A percentile compares a stretch with the other conserved stretches of the same genome.
Conservation (phyloP, 495 filamentous ascomycete species). For the Penicillium cinerascens region DNA sequence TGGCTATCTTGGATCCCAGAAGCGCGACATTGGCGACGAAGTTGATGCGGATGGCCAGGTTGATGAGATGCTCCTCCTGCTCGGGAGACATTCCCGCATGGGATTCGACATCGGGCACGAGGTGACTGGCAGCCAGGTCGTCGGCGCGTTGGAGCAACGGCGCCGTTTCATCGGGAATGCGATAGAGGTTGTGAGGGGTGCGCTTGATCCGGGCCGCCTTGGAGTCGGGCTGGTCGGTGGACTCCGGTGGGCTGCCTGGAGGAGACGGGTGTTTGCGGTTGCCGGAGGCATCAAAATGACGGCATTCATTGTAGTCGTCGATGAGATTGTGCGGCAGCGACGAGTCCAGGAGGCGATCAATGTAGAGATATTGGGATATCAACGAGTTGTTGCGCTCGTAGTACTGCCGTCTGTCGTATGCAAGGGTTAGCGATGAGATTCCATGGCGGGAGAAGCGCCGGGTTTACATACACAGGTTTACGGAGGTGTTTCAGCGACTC, state of each 20-base stretch:
- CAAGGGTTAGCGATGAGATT: neutral
- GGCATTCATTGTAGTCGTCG: conserved; percentile 63
- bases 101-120: conserved; percentile 35
- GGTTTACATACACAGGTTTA: conserved; percentile 29
- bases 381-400: conserved; percentile 81
- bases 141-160: conserved; percentile 44
- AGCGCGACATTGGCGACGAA: conserved; percentile 78
- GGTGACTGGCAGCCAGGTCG: conserved; percentile 26
- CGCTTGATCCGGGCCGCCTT: conserved; percentile 57
- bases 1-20: conserved; percentile 74
- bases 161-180: conserved; percentile 67
- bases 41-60: conserved; percentile 80
- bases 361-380: conserved; percentile 84
- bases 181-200: conserved; percentile 78
- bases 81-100: conserved; percentile 54
- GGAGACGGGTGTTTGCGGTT: conserved; percentile 4
- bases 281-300: conserved; percentile 21
- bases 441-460: neutral
- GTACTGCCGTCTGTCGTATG: conserved; percentile 57
- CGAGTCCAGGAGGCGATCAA: conserved; percentile 86
- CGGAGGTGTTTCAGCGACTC: conserved; percentile 25
- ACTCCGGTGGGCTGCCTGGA: conserved; percentile 2
- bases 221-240: neutral
- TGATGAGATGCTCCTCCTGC: conserved; percentile 63
- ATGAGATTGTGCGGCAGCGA: conserved; percentile 81